Evolutionary conservation across 1,284 basidiomycete species (phyloP), one percentile per base, ranked within the genome.

Genomic region (Malassezia restricta): DNA sequence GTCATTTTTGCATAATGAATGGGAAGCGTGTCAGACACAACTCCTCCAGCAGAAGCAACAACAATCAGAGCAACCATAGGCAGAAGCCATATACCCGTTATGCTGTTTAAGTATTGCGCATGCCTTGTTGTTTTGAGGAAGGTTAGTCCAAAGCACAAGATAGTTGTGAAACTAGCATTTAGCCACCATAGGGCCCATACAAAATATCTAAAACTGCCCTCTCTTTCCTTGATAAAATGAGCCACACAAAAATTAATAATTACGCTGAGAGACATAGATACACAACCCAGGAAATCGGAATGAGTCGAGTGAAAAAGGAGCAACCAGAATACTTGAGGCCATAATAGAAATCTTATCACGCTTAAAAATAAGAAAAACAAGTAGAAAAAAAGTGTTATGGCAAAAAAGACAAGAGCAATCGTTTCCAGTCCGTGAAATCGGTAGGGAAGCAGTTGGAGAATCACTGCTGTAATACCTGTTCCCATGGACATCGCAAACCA

Each of bases 151-250:
- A 83, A 80, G 58, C 79, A 81, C 54, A 81, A 81, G 20, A 79
- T 24, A 6, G 82, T 65, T 1, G 84, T 80, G 17, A 84, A 61
- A 1, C 77, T 71, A 2, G 81, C 76, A 58, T 84, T 80, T 35
- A 82, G 58, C 85, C 84, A 87, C 85, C 86, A 87, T 8, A 85
- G 65, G 1, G 67, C 78, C 80, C 84, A 84, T 15, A 84, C 74
- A 32, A 80, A 74, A 49, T 79, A 80, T 0, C 82, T 74, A 68
- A 85, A 84, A 12, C 29, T 15, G 0, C 64, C 46, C 33, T 65
- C 70, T 8, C 83, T 82, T 33, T 80, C 77, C 1, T 73, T 67
- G 0, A 74, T 71, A 45, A 73, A 74, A 2, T 68, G 68, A 29
- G 74, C 63, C 0, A 72, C 81, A 49, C 82, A 66, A 76, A 77